Conservation (phyloP, 352 stramenopile genomes). For the Elongisporangium senticosum region DNA sequence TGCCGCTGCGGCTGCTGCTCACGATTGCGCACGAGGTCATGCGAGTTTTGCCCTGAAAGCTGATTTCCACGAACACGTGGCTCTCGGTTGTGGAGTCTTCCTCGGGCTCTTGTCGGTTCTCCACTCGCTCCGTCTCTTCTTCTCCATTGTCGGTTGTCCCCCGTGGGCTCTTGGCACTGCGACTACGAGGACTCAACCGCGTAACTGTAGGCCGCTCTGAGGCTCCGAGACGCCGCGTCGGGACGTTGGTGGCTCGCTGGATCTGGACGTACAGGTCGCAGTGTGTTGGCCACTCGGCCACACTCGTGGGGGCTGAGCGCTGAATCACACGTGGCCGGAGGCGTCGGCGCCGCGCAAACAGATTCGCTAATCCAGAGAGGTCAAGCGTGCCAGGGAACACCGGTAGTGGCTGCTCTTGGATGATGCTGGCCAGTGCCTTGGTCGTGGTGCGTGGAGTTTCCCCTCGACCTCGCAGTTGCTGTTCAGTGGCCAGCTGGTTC, state of each 20-base stretch:
- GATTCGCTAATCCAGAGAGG: slow-evolving; percentile 34
- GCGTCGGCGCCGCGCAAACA: slow-evolving; percentile 51
- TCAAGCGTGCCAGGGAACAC: slow-evolving; percentile 66
- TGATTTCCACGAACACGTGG: slow-evolving; percentile 76
- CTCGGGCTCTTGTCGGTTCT: background rate
- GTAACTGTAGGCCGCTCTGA: background rate
- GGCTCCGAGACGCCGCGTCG: slow-evolving; percentile 22
- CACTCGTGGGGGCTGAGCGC: slow-evolving; percentile 12
- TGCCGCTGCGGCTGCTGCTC: slow-evolving; percentile 14
- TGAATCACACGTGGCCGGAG: slow-evolving; percentile 41
- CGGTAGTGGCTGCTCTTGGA: slow-evolving; percentile 83
- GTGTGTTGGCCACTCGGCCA: slow-evolving; percentile 50
- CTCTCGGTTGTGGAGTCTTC: slow-evolving; percentile 16
- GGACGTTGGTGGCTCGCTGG: slow-evolving; percentile 70
- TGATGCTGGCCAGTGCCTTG: slow-evolving; percentile 53
- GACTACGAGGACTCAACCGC: background rate
- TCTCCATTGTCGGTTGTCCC: background rate
- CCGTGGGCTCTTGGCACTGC: background rate
- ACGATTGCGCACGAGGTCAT: slow-evolving; percentile 53
- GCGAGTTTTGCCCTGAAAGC: slow-evolving; percentile 74
- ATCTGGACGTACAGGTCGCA: slow-evolving; percentile 84
- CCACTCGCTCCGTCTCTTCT: background rate
- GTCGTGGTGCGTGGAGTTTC: slow-evolving; percentile 11
- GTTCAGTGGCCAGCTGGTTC: slow-evolving; percentile 14
- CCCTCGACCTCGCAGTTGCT: slow-evolving; percentile 1